Percentiles rank a stretch among this genome's conserved stretches.
phyloP scores from a whole-genome alignment of 257 asterid species.

The Rhazya stricta region DNA sequence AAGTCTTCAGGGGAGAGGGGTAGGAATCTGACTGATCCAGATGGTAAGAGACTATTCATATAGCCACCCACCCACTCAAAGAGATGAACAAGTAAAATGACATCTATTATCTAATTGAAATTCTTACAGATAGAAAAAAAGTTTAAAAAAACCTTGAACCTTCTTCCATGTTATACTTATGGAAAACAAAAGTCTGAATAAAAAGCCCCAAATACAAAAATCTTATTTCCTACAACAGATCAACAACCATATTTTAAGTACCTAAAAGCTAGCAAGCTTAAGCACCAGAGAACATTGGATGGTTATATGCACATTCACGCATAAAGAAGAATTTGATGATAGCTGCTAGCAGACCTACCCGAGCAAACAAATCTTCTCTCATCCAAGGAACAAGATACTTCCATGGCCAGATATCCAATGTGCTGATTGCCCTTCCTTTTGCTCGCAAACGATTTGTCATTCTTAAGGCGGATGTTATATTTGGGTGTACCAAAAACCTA shows the following conservation, averaged over 20 bases:
- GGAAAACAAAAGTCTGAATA: neutral
- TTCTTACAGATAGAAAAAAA: neutral
- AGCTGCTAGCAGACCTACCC: slow-evolving; percentile 53
- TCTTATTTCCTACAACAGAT: neutral
- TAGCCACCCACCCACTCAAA: neutral
- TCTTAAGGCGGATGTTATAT: slow-evolving; percentile 72
- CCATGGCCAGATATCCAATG: slow-evolving; percentile 99
- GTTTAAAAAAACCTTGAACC: neutral
- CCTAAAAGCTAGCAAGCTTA: slow-evolving; percentile 5
- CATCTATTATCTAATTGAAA: neutral
- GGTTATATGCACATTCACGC: neutral
- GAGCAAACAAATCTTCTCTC: slow-evolving; percentile 93
- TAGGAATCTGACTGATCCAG: neutral
- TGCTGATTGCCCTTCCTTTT: slow-evolving; percentile 60
- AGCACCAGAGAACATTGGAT: neutral
- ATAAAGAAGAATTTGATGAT: slow-evolving; percentile 8
- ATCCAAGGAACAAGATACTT: slow-evolving; percentile 98
- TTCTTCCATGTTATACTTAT: neutral
- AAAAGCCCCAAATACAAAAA: neutral
- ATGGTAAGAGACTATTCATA: neutral
- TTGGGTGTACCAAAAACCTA: slow-evolving; percentile 86
- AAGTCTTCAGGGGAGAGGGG: too few relatives aligned
- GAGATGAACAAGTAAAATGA: neutral
- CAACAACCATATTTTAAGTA: neutral
- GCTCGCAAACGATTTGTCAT: slow-evolving; percentile 50